Evolutionary conservation across 768 basidiomycete species (phyloP).

Genomic region (Trametes sanguinea): DNA sequence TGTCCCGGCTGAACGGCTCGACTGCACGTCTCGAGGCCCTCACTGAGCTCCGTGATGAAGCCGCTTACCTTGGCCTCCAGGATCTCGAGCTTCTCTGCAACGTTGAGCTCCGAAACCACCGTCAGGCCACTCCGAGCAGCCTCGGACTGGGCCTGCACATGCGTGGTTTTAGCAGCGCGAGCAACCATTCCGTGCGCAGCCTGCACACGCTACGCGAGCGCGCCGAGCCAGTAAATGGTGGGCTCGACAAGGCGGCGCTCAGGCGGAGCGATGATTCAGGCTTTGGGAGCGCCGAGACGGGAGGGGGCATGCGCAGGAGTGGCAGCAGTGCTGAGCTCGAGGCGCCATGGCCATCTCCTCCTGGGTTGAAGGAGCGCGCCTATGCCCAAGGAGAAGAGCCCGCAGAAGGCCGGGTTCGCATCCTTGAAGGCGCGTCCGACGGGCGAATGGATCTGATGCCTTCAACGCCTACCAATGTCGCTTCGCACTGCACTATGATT

Average conservation of each 20-base stretch:
- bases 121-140: slow-evolving; percentile 38
- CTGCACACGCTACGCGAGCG: slow-evolving; percentile 62
- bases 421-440: slow-evolving; percentile 22
- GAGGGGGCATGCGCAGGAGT: slow-evolving; percentile 17
- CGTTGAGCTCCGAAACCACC: slow-evolving; percentile 58
- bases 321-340: slow-evolving; percentile 23
- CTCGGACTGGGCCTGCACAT: slow-evolving; percentile 37
- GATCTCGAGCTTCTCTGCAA: slow-evolving; percentile 65
- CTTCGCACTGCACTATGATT: not conserved
- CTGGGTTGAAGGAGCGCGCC: slow-evolving; percentile 15
- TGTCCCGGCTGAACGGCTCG: slow-evolving; percentile 48
- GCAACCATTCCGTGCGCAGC: slow-evolving; percentile 59
- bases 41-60: slow-evolving; percentile 79
- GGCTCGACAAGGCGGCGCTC: slow-evolving; percentile 3
- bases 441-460: slow-evolving; percentile 31
- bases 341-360: slow-evolving; percentile 20
- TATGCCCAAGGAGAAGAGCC: slow-evolving; percentile 10
- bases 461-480: not conserved
- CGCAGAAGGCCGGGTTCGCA: slow-evolving; percentile 16
- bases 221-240: slow-evolving; percentile 36
- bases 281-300: slow-evolving; percentile 19
- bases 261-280: slow-evolving; percentile 29
- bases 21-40: slow-evolving; percentile 60
- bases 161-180: slow-evolving; percentile 53
- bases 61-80: slow-evolving; percentile 69